Evolutionary conservation across 768 basidiomycete species (phyloP), one percentile per base, ranked within the genome.

Genomic region (Scleroderma citrinum): DNA sequence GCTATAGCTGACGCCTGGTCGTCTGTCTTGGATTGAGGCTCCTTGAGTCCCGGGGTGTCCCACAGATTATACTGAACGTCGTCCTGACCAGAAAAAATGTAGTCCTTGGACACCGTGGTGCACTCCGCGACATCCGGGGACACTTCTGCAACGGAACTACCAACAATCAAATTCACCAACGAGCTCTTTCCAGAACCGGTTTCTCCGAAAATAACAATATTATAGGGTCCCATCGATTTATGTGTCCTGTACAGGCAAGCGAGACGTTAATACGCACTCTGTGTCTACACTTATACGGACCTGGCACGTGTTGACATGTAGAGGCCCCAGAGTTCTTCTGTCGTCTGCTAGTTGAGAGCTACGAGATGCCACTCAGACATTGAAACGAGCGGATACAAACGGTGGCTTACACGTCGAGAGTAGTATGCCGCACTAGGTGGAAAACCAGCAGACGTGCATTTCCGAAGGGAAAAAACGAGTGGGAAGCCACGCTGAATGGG

Each of bases 171-270:
- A 48, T 71, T 72, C 24, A 56, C 45, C 32, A 56, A 23, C 14
- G 55, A 56, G 37, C 55, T 56, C 41, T 56, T 56, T 3, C 55
- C 55, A 26, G 26, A 26, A 29, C 70, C 69, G 0, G 62, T 59
- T 46, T 69, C 66, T 1, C 70, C 70, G 42, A 71, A 71, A 8
- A 71, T 19, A 12, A 71, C 52, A 38, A 70, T 44, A 36, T 64
- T 52, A 11, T 38, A 38, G 12, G 17, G 8, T 42, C 21, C 37
- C 26, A 2, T 24, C 19, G 17, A 29, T 26, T 23, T 3, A 14
- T 35, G n/a, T n/a, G n/a, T n/a, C n/a, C n/a, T n/a, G n/a, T n/a
- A n/a, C n/a, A n/a, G n/a, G n/a, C n/a, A n/a, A n/a, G n/a, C n/a
- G n/a, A n/a, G n/a, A n/a, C n/a, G n/a, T n/a, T n/a, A n/a, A n/a